Base-by-base conservation (phyloP, 2,329 filamentous ascomycete genomes). In the Tolypocladium capitatum region DNA sequence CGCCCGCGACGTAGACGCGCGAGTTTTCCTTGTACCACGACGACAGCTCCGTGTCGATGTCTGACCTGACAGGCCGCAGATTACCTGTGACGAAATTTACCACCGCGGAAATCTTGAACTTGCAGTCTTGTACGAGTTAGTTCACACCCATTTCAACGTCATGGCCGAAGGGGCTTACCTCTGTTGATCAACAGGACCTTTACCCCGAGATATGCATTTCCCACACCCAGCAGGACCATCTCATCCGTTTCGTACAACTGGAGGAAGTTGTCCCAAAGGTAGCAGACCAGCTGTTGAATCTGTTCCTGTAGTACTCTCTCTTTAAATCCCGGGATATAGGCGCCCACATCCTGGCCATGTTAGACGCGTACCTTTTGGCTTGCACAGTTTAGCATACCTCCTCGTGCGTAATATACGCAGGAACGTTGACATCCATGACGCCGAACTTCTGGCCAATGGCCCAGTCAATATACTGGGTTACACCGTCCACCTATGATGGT, bases 251-350 rank as follows among this genome's bases (percentile, higher is more conserved):
- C 68, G 45, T 82, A 81, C 31, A 86, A 73, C 70, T 95, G 86
- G 20, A 98, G 80, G 60, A 96, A 96, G 60, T 98, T 98, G 57
- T 96, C 90, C 92, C 92, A 98, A 14, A 98, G 71, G 59, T 95
- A 97, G 51, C 77, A 81, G 5, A 91, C 80, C 11, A 96, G 70
- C 51, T 91, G 82, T 52, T 84, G 80, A 0, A 78, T 81, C 63
- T 78, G 77, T 47, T 72, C 70, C 52, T 83, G 74, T 8, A 80
- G 60, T 1, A 64, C 65, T 46, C 63, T 66, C 54, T 76, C 76
- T 30, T 66, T 66, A 28, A 67, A 62, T 2, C 63, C 59, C 0
- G 71, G 68, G 2, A 67, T 72, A 51, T 67, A 73, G 1, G 72
- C 58, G 33, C 78, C 73, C 13, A 64, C 64, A 50, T 78, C 74